Base-by-base conservation (phyloP, 2,329 filamentous ascomycete species). In the Hypoxylon sp. region DNA sequence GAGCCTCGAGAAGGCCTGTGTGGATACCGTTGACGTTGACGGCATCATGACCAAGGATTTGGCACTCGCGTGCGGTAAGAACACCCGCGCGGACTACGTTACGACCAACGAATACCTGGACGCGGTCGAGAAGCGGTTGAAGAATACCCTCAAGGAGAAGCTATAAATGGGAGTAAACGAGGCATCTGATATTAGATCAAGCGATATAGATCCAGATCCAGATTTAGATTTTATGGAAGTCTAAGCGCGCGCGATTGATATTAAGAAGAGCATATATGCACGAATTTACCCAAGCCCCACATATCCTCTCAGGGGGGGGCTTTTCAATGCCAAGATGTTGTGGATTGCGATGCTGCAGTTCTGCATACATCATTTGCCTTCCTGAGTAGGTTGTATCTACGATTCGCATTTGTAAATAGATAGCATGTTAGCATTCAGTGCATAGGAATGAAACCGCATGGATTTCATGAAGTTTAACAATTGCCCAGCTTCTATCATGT, bases 41-140 rank as follows among this genome's bases (percentile, higher is more conserved):
- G 93, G 93, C 70, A 92, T 98, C 85, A 99, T 98, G 96, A 99
- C 96, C 81, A 99, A 99, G 90, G 96, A 99, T 83, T 84, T 99
- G 76, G 96, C 96, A n/a, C 88, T 98, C 66, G 92, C 94, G 53
- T 96, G 93, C 80, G 96, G 96, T 77, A 94, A 94, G 87, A 94
- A 91, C 76, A 91, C 88, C 69, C 89, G 93, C 73, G 89, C 89
- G 76, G 91, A 93, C 78, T 98, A 94, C 83, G 96, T 97, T 74
- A 98, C 94, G 58, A 98, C 95, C 64, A 88, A 86, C 74, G 92
- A 97, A 85, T 99, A 98, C 85, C 84, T 99, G 78, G 89, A 92
- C 78, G 95, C 95, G 44, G 95, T 98, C 55, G 95, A 98, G 90
- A 91, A 89, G 83, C 87, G 94, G 78, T 87, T 99, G 84, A 94